A percentile compares a stretch with the other conserved stretches of the same genome.
Evolutionary conservation across 352 stramenopile genomes (phyloP).

Genomic region (Phytopythium boreale): DNA sequence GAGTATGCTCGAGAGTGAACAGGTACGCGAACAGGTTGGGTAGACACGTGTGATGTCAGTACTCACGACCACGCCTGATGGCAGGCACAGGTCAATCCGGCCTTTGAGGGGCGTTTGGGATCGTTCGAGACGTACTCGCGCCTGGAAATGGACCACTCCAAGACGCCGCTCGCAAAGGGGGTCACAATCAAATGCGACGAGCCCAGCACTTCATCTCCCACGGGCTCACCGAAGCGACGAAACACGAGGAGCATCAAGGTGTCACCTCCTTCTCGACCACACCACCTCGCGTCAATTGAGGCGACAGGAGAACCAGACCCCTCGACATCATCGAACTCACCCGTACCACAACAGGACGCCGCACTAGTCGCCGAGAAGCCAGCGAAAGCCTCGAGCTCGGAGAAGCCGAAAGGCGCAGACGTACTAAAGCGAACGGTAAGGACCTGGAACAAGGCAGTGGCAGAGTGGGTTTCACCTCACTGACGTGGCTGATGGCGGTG

Average conservation of each 20-base stretch:
- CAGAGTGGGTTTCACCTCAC: neutral
- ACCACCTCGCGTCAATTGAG: neutral
- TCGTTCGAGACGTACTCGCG: slow-evolving; percentile 39
- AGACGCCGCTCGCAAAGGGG: slow-evolving; percentile 39
- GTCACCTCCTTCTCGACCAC: neutral
- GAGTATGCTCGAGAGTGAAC: neutral
- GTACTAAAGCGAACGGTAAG: neutral
- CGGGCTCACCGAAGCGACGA: neutral
- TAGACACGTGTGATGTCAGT: neutral
- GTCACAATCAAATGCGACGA: slow-evolving; percentile 29
- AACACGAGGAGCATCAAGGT: neutral
- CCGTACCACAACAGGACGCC: neutral
- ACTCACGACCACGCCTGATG: neutral
- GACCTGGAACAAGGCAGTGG: no score
- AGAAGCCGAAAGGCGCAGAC: neutral
- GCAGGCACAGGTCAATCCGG: neutral
- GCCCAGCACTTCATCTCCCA: neutral
- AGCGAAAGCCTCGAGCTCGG: neutral
- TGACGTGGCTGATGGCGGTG: neutral
- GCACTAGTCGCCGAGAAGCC: neutral
- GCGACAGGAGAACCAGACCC: neutral
- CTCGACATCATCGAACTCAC: neutral
- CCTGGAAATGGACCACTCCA: slow-evolving; percentile 39
- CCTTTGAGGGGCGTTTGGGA: slow-evolving; percentile 33
- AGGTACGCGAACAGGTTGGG: neutral